Evolutionary conservation across 805 yeast genomes (phyloP).

Genomic region (Candida yuanshanica): DNA sequence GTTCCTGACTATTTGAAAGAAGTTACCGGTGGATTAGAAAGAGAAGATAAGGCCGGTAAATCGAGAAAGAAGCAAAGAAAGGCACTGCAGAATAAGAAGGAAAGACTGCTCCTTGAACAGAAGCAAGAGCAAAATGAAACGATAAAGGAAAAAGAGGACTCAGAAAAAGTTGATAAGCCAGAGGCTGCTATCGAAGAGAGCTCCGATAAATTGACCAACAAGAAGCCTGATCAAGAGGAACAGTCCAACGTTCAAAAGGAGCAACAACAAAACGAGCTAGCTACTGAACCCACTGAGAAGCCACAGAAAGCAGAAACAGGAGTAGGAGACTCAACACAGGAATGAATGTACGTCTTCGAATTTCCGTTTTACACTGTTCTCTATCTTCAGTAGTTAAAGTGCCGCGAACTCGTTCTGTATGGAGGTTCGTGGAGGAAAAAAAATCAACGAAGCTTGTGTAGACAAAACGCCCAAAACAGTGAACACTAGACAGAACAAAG

Average conservation of each 20-base stretch:
- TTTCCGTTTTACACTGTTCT: too few relatives aligned
- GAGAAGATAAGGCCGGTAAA: slow-evolving; percentile 38
- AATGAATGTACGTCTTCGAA: too few relatives aligned
- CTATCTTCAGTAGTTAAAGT: too few relatives aligned
- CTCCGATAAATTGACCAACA: too few relatives aligned
- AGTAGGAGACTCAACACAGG: too few relatives aligned
- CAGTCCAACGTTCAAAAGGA: too few relatives aligned
- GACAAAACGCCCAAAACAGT: neutral
- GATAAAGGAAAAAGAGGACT: neutral
- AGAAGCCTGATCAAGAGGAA: too few relatives aligned
- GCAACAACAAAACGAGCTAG: too few relatives aligned
- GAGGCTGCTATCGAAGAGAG: neutral
- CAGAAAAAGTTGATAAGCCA: neutral
- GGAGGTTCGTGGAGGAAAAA: neutral
- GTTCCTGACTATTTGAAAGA: slow-evolving; percentile 75
- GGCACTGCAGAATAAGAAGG: slow-evolving; percentile 7
- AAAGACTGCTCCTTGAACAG: neutral
- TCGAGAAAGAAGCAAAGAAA: slow-evolving; percentile 23
- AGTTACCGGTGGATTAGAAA: slow-evolving; percentile 82
- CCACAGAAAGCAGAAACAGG: too few relatives aligned
- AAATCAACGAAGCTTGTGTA: neutral
- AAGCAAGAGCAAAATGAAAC: neutral
- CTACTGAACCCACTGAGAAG: too few relatives aligned
- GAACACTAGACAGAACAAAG: neutral
- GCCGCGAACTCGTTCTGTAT: neutral